phyloP scores from a whole-genome alignment of 108 stramenopile species.

The Cyclotella baltica region DNA sequence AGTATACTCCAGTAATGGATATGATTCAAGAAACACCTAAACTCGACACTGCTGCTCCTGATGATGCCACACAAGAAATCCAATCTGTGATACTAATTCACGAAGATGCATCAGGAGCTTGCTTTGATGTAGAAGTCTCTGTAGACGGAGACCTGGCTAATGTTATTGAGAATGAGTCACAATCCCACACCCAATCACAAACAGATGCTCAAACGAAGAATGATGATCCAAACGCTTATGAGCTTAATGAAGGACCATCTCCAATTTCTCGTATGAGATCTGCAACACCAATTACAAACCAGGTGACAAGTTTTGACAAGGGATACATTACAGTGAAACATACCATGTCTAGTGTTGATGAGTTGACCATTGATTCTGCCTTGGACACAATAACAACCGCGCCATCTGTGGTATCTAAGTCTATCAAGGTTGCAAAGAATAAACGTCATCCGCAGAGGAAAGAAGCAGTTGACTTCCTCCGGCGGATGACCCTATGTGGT shows the following conservation, averaged over 20 bases:
- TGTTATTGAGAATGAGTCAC: background rate
- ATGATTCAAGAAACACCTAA: background rate
- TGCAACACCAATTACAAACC: background rate
- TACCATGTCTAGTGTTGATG: conserved; percentile 12
- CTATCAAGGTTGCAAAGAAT: conserved; percentile 8
- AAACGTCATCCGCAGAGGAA: conserved; percentile 2
- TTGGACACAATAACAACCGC: conserved; percentile 8
- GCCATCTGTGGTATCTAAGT: background rate
- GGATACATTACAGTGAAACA: conserved; percentile 7
- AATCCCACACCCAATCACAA: background rate
- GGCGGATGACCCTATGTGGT: background rate
- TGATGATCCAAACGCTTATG: background rate
- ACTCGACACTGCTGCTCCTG: too few relatives aligned
- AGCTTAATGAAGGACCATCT: background rate
- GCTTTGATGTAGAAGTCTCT: conserved; percentile 16
- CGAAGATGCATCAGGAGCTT: conserved; percentile 2
- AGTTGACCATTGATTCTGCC: conserved; percentile 20
- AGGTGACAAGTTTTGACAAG: background rate
- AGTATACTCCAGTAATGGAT: background rate
- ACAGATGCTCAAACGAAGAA: background rate
- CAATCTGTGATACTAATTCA: background rate
- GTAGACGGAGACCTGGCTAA: conserved; percentile 1
- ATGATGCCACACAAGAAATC: background rate
- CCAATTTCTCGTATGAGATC: background rate
- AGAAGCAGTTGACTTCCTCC: conserved; percentile 5